These are phyloP conservation scores for Sphagnurus paluster DNA, from an alignment of 1,284 basidiomycete species.

Conservation along the genomic window DNA sequence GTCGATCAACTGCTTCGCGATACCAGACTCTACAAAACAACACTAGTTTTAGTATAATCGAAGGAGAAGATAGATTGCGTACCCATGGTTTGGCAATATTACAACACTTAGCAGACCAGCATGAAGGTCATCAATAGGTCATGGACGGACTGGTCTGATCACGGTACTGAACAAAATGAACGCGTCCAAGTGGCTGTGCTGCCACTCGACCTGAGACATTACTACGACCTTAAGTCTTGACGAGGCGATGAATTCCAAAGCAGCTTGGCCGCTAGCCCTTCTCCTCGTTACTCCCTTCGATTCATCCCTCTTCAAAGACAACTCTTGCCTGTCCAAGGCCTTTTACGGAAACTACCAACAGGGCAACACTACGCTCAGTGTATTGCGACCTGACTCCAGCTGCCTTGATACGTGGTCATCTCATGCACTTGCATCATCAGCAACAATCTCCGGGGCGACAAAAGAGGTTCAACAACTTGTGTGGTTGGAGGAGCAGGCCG, in stretches of 20 bases:
- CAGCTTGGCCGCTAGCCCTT: slow-evolving; percentile 27
- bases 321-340: slow-evolving; percentile 46
- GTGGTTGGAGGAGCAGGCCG: slow-evolving; percentile 58
- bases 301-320: slow-evolving; percentile 29
- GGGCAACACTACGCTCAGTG: slow-evolving; percentile 38
- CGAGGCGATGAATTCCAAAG: slow-evolving; percentile 21
- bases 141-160: background rate
- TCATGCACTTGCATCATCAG: slow-evolving; percentile 15
- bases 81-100: slow-evolving; percentile 17
- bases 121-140: slow-evolving; percentile 5
- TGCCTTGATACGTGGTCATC: slow-evolving; percentile 19
- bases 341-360: slow-evolving; percentile 57
- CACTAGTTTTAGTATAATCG: background rate
- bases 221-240: background rate
- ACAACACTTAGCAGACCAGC: slow-evolving; percentile 5
- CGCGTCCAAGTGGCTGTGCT: slow-evolving; percentile 21
- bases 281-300: slow-evolving; percentile 42
- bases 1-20: slow-evolving; percentile 77
- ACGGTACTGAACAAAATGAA: background rate
- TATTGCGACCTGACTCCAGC: slow-evolving; percentile 43
- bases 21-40: slow-evolving; percentile 50
- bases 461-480: slow-evolving; percentile 44
- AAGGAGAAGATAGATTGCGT: background rate
- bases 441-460: slow-evolving; percentile 25
- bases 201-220: background rate